phyloP scores from a whole-genome alignment of 2,329 filamentous ascomycete genomes.

The Bipolaris victoriae region DNA sequence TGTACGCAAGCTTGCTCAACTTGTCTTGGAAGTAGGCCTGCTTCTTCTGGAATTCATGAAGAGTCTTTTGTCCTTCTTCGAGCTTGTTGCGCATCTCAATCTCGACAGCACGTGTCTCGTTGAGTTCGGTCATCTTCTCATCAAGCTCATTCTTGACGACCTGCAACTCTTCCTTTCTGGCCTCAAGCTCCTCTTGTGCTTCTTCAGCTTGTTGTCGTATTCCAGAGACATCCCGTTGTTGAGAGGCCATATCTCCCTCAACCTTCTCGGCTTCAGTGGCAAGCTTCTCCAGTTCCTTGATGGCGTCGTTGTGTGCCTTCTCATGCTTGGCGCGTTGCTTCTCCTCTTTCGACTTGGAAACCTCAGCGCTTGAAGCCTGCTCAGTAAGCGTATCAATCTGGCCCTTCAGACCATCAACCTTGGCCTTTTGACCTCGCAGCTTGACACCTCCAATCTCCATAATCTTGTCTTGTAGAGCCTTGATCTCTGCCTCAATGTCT shows the following conservation, averaged over 20 bases:
- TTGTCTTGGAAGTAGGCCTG: conserved; percentile 89
- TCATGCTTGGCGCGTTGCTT: conserved; percentile 89
- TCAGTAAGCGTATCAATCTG: conserved; percentile 82
- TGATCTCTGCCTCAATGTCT: conserved; percentile 91
- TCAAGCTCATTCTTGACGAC: conserved; percentile 85
- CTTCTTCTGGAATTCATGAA: conserved; percentile 84
- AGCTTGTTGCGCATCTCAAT: conserved; percentile 99
- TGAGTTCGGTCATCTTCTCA: conserved; percentile 82
- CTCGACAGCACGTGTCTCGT: conserved; percentile 85
- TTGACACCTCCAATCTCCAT: conserved; percentile 98
- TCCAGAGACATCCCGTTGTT: conserved; percentile 75
- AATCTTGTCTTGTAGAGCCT: conserved; percentile 90
- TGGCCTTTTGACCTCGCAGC: conserved; percentile 85
- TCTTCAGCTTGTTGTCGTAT: conserved; percentile 77
- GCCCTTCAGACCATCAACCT: conserved; percentile 83
- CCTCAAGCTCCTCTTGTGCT: conserved; percentile 75
- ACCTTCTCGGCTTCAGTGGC: conserved; percentile 76
- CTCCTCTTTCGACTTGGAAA: conserved; percentile 88
- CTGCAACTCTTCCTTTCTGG: conserved; percentile 80
- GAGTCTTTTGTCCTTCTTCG: conserved; percentile 90
- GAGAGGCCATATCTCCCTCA: conserved; percentile 77
- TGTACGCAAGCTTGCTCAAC: conserved; percentile 78
- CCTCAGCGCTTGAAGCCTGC: conserved; percentile 82
- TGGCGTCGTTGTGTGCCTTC: conserved; percentile 79
- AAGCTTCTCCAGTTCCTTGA: conserved; percentile 77